A percentile compares a stretch with the other conserved stretches of the same genome.
phyloP scores from a whole-genome alignment of 2,329 filamentous ascomycete genomes.

The Aspergillus sp. region DNA sequence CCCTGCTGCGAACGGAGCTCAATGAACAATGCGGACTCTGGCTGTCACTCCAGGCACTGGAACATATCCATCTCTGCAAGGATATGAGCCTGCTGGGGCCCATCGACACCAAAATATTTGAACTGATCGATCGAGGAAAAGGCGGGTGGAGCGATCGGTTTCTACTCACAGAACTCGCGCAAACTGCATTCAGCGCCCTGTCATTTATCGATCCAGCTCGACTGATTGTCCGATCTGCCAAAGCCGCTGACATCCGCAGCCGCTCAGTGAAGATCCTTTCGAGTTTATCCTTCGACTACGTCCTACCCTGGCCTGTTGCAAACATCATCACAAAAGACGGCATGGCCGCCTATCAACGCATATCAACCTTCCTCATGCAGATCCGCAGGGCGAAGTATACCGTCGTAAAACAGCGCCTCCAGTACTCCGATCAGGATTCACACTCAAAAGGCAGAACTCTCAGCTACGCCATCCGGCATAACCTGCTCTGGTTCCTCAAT shows the following conservation, averaged over 20 bases:
- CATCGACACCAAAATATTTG: constrained; percentile 71
- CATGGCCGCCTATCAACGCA: constrained; percentile 65
- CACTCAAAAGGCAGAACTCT: constrained; percentile 35
- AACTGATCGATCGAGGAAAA: constrained; percentile 65
- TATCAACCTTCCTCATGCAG: constrained; percentile 78
- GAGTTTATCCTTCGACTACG: constrained; percentile 66
- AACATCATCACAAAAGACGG: constrained; percentile 72
- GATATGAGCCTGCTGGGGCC: constrained; percentile 68
- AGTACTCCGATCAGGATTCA: constrained; percentile 23
- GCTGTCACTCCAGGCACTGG: constrained; percentile 64
- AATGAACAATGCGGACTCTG: constrained; percentile 69
- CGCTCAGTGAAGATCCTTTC: constrained; percentile 64
- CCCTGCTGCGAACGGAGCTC: constrained; percentile 64
- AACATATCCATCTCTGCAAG: constrained; percentile 72
- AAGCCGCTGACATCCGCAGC: constrained; percentile 46
- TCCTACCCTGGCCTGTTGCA: constrained; percentile 62
- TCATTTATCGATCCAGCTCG: constrained; percentile 59
- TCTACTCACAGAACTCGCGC: constrained; percentile 73
- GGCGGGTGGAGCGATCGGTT: constrained; percentile 77
- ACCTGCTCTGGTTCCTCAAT: constrained; percentile 75
- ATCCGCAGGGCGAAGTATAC: constrained; percentile 68
- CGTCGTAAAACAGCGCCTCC: constrained; percentile 55
- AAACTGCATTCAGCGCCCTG: constrained; percentile 64
- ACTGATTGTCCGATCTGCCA: constrained; percentile 58
- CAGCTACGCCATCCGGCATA: constrained; percentile 58